Evolutionary conservation across 495 filamentous ascomycete species (phyloP), one percentile per base, ranked within the genome.

Genomic region (Thermothielavioides terrestris): DNA sequence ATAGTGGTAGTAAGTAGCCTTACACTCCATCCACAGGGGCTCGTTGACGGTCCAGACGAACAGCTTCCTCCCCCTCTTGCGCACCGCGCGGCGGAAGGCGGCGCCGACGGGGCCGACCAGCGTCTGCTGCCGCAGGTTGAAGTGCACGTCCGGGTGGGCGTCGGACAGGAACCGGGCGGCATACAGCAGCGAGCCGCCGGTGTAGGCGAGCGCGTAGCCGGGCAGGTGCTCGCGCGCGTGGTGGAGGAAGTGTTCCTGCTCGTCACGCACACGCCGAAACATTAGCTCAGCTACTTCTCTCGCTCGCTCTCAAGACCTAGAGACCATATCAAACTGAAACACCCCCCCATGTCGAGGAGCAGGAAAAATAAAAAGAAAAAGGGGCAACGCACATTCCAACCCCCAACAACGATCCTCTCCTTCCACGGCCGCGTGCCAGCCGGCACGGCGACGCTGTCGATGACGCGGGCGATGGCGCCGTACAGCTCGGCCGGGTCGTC

Each of bases 11-110:
- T n/a, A n/a, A n/a, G n/a, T n/a, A n/a, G n/a, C n/a, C n/a, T n/a
- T n/a, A n/a, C 45, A 48, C 25, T 38, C 35, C 45, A 48, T 48
- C 60, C 77, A 71, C 11, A 67, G 62, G 44, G 77, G 75, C 3
- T 82, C 78, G 55, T 96, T 94, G 18, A 94, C 86, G 0, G 91
- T 95, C 90, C 90, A 97, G 1, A 79, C 70, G 57, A 80, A 85
- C 7, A 95, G 65, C 11, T 74, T 71, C 17, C 84, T 77, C 15
- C 71, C 69, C 6, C 69, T 64, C 45, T 65, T 61, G 36, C 71
- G 71, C 8, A 75, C 75, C 18, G 86, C 78, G 2, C 74, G 72
- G 11, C 88, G 47, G 68, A 95, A 92, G 2, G 63, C 64, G 8
- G 66, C 51, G 1, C 88, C 86, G 43, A 67, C 53, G 0, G 83